Percentiles rank a stretch among this genome's conserved stretches.
These are phyloP conservation scores for Kandelia obovata DNA, from an alignment of 345 rosid genomes.

Conservation along the genomic window DNA sequence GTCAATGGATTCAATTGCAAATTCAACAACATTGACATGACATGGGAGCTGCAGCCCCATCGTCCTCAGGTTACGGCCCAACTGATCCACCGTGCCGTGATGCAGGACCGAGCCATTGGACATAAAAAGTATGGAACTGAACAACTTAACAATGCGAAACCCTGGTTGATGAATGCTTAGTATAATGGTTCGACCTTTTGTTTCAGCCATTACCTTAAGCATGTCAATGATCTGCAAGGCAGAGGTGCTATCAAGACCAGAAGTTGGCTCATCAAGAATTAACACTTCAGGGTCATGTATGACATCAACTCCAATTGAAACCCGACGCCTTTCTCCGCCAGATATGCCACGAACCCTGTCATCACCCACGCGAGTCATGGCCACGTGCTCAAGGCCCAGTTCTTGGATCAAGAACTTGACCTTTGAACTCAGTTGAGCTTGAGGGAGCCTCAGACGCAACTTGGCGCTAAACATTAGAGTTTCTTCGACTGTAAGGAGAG, in stretches of 20 bases:
- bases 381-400: conserved; percentile 74
- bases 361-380: conserved; percentile 70
- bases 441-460: conserved; percentile 67
- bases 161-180: conserved; percentile 93
- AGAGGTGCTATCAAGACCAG: conserved; percentile 87
- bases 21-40: conserved; percentile 70
- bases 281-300: conserved; percentile 85
- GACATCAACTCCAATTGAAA: conserved; percentile 90
- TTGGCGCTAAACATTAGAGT: conserved; percentile 85
- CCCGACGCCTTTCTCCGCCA: conserved; percentile 94
- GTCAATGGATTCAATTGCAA: conserved; percentile 77
- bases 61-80: conserved; percentile 39
- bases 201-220: conserved; percentile 92
- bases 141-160: conserved; percentile 77
- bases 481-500: conserved; percentile 90
- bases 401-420: conserved; percentile 73
- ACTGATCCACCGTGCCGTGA: conserved; percentile 75
- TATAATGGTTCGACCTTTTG: conserved; percentile 63
- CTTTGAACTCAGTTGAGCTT: conserved; percentile 38
- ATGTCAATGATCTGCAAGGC: conserved; percentile 78
- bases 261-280: conserved; percentile 96
- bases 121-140: conserved; percentile 70
- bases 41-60: conserved; percentile 63
- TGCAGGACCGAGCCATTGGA: conserved; percentile 75
- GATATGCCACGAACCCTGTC: conserved; percentile 84